Base-by-base conservation (phyloP, 805 yeast species). In the Saccharomycopsis fermentans region DNA sequence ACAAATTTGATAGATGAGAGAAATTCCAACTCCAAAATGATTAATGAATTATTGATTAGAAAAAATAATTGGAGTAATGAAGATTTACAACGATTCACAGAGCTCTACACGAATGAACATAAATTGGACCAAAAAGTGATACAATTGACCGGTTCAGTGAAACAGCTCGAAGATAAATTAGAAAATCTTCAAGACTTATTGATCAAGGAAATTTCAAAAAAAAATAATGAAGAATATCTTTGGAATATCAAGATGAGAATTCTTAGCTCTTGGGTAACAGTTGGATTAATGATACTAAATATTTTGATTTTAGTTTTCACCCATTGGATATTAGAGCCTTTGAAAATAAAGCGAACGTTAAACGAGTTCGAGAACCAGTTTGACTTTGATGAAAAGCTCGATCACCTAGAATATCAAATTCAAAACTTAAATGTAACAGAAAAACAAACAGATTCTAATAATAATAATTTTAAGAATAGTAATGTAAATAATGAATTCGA, bases 241-340 rank as follows among this genome's bases (percentile, higher is more conserved):
- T 94, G 99, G 98, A 89, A 97, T 1, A 99, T 94, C 71, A 91
- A 91, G 70, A 94, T 94, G 60, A 77, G 99, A 61, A 80, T 91
- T 63, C 90, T 96, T 4, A 88, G 96, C 5, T 91, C 98, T 0
- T 94, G 97, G 96, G 99, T 98, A 2, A 94, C 99, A 0, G 83
- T 94, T 78, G 73, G 84, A 3, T 76, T 94, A 50, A 90, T 91
- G 96, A 94, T 90, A 1, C 79, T 90, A 63, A 94, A 94, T 72
- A 78, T 92, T 27, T 55, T 87, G 8, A 70, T 95, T 29, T 90
- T 94, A 63, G 67, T 90, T 3, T 74, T 87, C 6, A 94, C 95
- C 17, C 96, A 96, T 63, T 74, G 94, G 64, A 76, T 90, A 0
- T 81, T 94, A 54, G 99, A 94, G 73, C 99, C 99, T 0, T 90